Conservation (phyloP, 2,329 filamentous ascomycete species). For the Paecilomyces sp. region DNA sequence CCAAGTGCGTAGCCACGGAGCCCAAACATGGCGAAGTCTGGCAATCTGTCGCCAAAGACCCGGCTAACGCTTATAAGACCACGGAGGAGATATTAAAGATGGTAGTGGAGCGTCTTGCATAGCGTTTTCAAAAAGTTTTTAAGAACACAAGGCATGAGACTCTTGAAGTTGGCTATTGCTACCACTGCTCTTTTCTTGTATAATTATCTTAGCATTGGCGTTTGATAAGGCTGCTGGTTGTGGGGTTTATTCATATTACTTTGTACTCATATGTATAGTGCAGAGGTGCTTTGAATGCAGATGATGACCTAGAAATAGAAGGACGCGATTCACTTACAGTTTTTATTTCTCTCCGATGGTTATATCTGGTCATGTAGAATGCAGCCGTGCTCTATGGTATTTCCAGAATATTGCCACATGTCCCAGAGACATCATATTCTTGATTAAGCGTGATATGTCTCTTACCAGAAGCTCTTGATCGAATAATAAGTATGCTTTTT, state of each 20-base stretch:
- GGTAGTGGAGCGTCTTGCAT: constrained; percentile 50
- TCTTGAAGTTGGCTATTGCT: too few relatives aligned
- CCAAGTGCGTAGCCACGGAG: constrained; percentile 74
- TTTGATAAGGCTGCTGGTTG: neutral
- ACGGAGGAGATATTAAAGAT: constrained; percentile 77
- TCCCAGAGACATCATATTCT: too few relatives aligned
- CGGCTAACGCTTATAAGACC: constrained; percentile 66
- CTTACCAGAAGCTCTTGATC: neutral
- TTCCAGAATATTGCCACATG: too few relatives aligned
- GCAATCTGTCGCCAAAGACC: constrained; percentile 80
- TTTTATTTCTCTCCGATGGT: neutral
- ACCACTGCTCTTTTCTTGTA: neutral
- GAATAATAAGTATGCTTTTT: neutral
- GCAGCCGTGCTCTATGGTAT: too few relatives aligned
- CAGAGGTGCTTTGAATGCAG: neutral
- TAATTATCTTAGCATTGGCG: constrained; percentile 1
- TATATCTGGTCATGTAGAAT: neutral
- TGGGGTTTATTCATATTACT: neutral
- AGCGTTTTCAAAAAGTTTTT: constrained; percentile 1
- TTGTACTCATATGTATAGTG: neutral
- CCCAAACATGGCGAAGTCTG: constrained; percentile 89
- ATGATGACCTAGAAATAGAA: neutral
- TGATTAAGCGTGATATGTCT: neutral
- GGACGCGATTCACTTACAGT: neutral
- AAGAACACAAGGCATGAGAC: too few relatives aligned